phyloP scores from a whole-genome alignment of 441 rosid species.

The Raphanus hybrid region DNA sequence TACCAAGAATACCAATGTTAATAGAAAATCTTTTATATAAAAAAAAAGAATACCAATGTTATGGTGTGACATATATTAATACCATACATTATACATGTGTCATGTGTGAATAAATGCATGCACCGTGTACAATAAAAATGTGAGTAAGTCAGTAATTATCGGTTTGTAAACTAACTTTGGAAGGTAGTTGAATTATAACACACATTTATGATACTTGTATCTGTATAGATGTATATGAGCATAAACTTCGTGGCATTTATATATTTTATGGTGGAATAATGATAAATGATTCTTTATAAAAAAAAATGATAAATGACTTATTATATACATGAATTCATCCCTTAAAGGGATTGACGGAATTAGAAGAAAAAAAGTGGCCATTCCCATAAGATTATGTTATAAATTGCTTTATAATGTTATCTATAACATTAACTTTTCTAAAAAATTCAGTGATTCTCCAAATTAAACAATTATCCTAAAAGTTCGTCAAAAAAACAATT shows the following conservation, averaged over 20 bases:
- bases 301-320: neutral
- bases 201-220: slow-evolving; percentile 12
- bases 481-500: neutral
- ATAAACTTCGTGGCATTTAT: neutral
- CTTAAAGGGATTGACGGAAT: neutral
- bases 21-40: no score
- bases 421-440: neutral
- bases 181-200: slow-evolving; percentile 15
- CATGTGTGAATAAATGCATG: slow-evolving; percentile 17
- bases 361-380: neutral
- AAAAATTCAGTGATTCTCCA: neutral
- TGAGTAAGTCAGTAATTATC: slow-evolving; percentile 10
- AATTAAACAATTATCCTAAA: neutral
- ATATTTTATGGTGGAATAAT: neutral
- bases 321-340: neutral
- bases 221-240: neutral
- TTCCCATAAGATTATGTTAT: slow-evolving; percentile 1
- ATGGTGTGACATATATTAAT: slow-evolving; percentile 11
- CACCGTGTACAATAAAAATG: neutral
- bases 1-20: neutral
- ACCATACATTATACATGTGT: slow-evolving; percentile 1
- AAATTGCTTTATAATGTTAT: neutral
- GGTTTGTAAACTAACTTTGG: neutral
- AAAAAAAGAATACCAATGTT: neutral
- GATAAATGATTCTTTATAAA: neutral